These are phyloP conservation scores for Botrytis medusae DNA, from an alignment of 2,329 filamentous ascomycete genomes.

Conservation along the genomic window DNA sequence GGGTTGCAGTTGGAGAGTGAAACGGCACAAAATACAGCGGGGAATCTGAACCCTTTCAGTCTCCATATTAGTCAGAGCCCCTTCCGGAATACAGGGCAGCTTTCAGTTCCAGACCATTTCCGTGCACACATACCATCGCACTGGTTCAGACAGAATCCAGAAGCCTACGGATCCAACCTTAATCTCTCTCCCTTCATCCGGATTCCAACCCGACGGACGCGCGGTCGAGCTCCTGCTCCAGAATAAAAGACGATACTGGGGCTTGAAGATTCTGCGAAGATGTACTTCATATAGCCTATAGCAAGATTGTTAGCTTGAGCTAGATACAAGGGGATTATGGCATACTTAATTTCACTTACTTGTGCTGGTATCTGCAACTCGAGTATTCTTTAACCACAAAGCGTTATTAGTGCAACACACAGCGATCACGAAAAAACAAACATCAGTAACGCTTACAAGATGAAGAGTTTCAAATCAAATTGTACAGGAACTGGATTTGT, in stretches of 20 bases:
- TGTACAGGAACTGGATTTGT: not conserved
- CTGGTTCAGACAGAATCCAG: too few relatives aligned
- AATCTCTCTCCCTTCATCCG: not conserved
- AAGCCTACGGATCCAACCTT: not conserved
- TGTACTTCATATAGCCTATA: not conserved
- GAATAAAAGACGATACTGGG: not conserved
- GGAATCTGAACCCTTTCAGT: not conserved
- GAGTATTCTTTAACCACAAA: not conserved
- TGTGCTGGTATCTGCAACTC: not conserved
- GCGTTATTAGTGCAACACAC: not conserved
- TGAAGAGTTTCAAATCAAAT: not conserved
- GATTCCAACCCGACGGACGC: too few relatives aligned
- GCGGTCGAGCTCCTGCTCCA: not conserved
- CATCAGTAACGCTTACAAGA: not conserved
- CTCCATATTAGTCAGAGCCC: not conserved
- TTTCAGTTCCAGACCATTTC: too few relatives aligned
- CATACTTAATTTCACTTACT: too few relatives aligned
- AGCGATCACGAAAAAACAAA: not conserved
- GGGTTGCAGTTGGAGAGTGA: not conserved
- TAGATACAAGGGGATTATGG: not conserved
- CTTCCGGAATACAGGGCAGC: not conserved
- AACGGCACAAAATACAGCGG: not conserved
- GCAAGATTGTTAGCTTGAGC: too few relatives aligned
- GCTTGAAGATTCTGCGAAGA: not conserved
- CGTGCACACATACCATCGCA: too few relatives aligned